Evolutionary conservation across 352 stramenopile species (phyloP).

Genomic region (Phytopythium kandeliae): DNA sequence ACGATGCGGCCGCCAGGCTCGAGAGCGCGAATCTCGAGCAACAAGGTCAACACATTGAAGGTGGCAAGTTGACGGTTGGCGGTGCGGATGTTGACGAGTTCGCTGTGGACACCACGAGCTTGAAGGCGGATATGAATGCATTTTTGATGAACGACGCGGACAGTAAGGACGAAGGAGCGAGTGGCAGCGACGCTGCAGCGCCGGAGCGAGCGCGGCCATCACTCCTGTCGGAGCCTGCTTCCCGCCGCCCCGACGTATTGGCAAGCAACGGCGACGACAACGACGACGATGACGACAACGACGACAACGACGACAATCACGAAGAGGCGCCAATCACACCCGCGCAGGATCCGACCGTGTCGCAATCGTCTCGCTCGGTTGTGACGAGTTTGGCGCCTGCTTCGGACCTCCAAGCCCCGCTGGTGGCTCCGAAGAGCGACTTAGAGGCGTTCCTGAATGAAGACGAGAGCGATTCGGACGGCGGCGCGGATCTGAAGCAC

Average conservation of each 20-base stretch:
- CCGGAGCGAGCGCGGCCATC: background rate
- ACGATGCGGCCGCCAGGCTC: background rate
- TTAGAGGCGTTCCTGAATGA: conserved; percentile 64
- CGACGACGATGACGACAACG: too few species aligned
- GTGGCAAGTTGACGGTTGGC: background rate
- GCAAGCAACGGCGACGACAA: too few species aligned
- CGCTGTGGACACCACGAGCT: background rate
- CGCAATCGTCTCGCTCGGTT: conserved; percentile 6
- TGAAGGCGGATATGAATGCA: background rate
- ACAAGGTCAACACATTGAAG: background rate
- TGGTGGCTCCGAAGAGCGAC: conserved; percentile 20
- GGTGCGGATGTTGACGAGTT: background rate
- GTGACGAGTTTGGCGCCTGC: background rate
- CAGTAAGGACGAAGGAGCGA: background rate
- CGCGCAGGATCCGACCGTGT: background rate
- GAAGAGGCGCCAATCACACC: background rate
- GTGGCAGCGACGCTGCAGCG: too few species aligned
- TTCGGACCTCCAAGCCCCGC: background rate
- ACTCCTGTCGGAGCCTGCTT: too few species aligned
- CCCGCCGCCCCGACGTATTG: too few species aligned
- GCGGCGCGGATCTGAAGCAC: conserved; percentile 5
- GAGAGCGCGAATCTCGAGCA: background rate
- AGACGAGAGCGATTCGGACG: conserved; percentile 49
- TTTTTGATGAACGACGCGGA: conserved; percentile 1
- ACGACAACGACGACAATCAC: conserved; percentile 4